Evolutionary conservation across 78 protist genomes (phyloP).

Genomic region (Polysphondylium violaceum): DNA sequence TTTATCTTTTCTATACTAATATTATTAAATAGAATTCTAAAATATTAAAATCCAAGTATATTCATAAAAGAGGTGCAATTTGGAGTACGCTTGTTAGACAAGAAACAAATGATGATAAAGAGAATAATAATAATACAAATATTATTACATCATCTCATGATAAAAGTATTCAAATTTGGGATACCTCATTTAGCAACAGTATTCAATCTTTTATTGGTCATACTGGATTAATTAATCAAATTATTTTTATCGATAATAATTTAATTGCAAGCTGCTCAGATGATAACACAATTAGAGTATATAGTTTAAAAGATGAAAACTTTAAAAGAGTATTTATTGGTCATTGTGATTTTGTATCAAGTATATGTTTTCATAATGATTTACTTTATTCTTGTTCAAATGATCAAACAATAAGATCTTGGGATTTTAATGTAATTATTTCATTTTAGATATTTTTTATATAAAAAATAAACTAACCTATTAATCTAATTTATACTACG

Average conservation of each 20-base stretch:
- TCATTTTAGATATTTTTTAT: neutral
- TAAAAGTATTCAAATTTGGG: conserved; percentile 50
- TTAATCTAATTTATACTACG: neutral
- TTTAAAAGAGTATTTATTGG: conserved; percentile 60
- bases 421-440: conserved; percentile 35
- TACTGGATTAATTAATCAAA: conserved; percentile 43
- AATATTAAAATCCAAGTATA: conserved; percentile 59
- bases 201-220: conserved; percentile 44
- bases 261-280: conserved; percentile 33
- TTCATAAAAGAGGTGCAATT: conserved; percentile 69
- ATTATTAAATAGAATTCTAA: neutral
- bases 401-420: conserved; percentile 45
- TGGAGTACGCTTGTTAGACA: conserved; percentile 37
- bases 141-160: conserved; percentile 69
- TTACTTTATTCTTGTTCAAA: conserved; percentile 12
- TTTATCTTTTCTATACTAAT: neutral
- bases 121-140: neutral
- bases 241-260: neutral
- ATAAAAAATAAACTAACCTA: neutral
- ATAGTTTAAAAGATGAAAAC: neutral
- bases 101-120: neutral
- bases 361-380: neutral
- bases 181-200: neutral
- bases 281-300: conserved; percentile 40
- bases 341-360: conserved; percentile 38